Conservation (phyloP, 352 stramenopile species). For the Pythium plurisporium region DNA sequence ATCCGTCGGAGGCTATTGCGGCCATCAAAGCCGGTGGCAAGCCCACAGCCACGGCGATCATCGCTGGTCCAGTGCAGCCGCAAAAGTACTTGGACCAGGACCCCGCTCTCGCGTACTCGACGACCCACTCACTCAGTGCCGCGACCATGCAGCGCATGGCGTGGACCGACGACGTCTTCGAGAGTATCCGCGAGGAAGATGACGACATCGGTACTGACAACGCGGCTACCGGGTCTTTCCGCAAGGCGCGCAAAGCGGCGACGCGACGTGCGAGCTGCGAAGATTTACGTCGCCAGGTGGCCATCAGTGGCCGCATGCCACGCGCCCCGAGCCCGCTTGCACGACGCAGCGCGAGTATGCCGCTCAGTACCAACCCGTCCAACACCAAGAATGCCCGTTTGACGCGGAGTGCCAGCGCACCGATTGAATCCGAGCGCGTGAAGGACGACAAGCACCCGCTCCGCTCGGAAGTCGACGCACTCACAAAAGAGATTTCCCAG, state of each 20-base stretch:
- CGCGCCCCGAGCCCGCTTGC: no score
- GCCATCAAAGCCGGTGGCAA: constrained; percentile 10
- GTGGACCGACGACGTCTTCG: constrained; percentile 1
- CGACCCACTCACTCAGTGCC: background rate
- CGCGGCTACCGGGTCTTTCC: background rate
- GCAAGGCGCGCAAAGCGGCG: background rate
- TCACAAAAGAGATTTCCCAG: constrained; percentile 1
- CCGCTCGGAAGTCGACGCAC: constrained; percentile 11
- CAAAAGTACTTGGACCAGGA: constrained; percentile 20
- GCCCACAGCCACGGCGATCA: background rate
- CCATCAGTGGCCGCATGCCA: background rate
- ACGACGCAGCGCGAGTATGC: background rate
- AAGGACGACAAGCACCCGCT: constrained; percentile 20
- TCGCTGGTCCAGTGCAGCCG: constrained; percentile 26
- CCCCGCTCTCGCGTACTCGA: constrained; percentile 11
- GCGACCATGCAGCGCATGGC: background rate
- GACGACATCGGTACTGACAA: background rate
- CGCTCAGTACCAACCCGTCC: no score
- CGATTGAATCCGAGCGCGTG: background rate
- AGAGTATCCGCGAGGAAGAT: background rate
- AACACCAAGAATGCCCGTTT: background rate
- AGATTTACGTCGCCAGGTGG: background rate
- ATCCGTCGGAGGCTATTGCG: constrained; percentile 34
- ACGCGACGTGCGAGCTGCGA: background rate
- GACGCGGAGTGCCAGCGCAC: constrained; percentile 3